Base-by-base conservation (phyloP, 2,329 filamentous ascomycete genomes). In the Pseudogymnoascus sp. region DNA sequence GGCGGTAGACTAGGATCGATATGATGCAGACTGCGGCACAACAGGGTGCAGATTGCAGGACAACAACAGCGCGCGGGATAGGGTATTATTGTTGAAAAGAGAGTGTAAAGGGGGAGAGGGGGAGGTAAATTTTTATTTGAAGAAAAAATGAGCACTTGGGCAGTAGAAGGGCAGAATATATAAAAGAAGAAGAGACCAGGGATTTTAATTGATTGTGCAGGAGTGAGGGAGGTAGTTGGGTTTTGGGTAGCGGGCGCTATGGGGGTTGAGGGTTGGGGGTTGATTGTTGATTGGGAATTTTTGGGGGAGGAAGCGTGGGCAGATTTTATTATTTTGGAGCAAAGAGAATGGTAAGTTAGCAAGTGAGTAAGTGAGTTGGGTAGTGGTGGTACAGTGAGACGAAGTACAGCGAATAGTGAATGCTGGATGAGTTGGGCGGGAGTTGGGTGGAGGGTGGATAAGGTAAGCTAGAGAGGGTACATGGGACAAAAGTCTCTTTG, bases 1-100 rank as follows among this genome's bases (percentile, higher is more conserved):
- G 47, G 47, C 47, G 47, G 47, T 53, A 53, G 24, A 53, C 47
- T 53, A 53, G 47, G 47, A 31, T 53, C 47, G 26, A 31, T 53
- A 53, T 29, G 47, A 53, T 53, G 47, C 47, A 31, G 47, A 53
- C 47, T 53, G 26, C 26, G n/a, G 47, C 3, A 16, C 7, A 16
- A 8, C 10, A 21, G 4, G 40, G 40, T 42, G 40, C 40, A 44
- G 40, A 44, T 21, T 16, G 21, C 26, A 53, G 26, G 29, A 16
- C 47, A 53, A 31, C 44, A 26, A 50, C 47, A 47, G 4, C 7
- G 11, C 42, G 42, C 42, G 42, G 47, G 24, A 53, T 53, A 13
- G 7, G n/a, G 24, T 53, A 53, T 53, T 29, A 16, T 53, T 53
- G 24, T 53, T 29, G 24, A 50, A 53, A 53, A 53, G 47, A 53